Evolutionary conservation across 768 basidiomycete species (phyloP), one percentile per base, ranked within the genome.

Genomic region (Coprinellus micaceus): DNA sequence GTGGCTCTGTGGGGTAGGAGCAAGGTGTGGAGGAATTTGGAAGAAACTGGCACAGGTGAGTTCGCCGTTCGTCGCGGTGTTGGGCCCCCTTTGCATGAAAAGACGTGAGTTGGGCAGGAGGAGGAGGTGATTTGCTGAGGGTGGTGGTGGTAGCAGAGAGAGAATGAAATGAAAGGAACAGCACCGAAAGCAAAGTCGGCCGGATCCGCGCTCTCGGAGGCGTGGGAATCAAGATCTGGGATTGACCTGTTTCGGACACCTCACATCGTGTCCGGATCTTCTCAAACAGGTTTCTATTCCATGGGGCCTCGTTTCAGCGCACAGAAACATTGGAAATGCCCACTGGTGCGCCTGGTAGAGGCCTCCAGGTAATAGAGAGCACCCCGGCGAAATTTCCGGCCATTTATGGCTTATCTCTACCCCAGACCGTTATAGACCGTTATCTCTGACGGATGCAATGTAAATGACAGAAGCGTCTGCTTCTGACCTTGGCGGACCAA

Each of bases 51-150:
- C 47, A 29, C 47, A 48, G 47, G 47, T 28, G 24, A 48, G 28
- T n/a, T 10, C 25, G 17, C 47, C 17, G 28, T 19, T 2, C 2
- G 25, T 29, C 11, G 24, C 13, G 15, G 21, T 11, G 17, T 10
- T 11, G 25, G 25, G 17, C 17, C 61, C 63, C 65, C 67, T 54
- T 60, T 58, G 60, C 67, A 68, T 67, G 58, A 63, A 63, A 61
- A 13, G 13, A 13, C n/a, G n/a, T n/a, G n/a, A 54, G 43, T 47
- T n/a, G 55, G 41, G 44, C 53, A 43, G 43, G 51, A 13, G 41
- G 45, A 49, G 53, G 47, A 28, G 51, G 50, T 21, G 26, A 56
- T 25, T 56, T 39, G 41, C 33, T 40, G 56, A 44, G 17, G 36
- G 36, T 48, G 26, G 57, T 52, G 58, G 56, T 58, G 57, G 55